Percentiles rank a stretch among this genome's conserved stretches.
Evolutionary conservation across 805 yeast species (phyloP).

Genomic region (Phaffomyces opuntiae): DNA sequence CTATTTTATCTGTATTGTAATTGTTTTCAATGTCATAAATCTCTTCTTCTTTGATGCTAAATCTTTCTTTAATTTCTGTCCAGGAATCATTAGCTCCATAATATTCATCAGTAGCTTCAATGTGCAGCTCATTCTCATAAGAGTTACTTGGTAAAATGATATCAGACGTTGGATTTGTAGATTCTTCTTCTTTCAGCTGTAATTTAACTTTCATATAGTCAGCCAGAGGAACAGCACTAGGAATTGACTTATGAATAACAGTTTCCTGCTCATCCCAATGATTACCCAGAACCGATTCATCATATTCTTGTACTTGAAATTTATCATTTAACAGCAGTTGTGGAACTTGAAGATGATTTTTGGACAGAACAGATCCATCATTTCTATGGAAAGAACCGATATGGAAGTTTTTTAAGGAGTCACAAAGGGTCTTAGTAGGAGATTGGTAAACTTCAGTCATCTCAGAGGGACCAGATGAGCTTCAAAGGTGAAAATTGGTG

Average conservation of each 20-base stretch:
- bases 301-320: not conserved
- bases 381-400: not conserved
- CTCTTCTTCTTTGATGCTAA: slow-evolving; percentile 10
- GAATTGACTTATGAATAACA: slow-evolving; percentile 4
- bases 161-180: not conserved
- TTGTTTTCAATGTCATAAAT: slow-evolving; percentile 2
- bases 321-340: slow-evolving; percentile 1
- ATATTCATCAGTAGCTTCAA: not conserved
- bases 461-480: too few species aligned
- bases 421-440: slow-evolving; percentile 6
- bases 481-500: too few species aligned
- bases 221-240: slow-evolving; percentile 3
- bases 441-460: slow-evolving; percentile 1
- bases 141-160: too few species aligned
- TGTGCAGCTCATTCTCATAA: not conserved
- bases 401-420: slow-evolving; percentile 1
- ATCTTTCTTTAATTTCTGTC: slow-evolving; percentile 18
- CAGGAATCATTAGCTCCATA: slow-evolving; percentile 13
- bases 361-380: not conserved
- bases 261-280: slow-evolving; percentile 5
- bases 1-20: slow-evolving; percentile 1
- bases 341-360: slow-evolving; percentile 2
- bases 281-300: not conserved
- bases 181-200: not conserved
- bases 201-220: slow-evolving; percentile 9